Evolutionary conservation across 305 asterid species (phyloP).

Genomic region (Fraxinus xanthoxyloides): DNA sequence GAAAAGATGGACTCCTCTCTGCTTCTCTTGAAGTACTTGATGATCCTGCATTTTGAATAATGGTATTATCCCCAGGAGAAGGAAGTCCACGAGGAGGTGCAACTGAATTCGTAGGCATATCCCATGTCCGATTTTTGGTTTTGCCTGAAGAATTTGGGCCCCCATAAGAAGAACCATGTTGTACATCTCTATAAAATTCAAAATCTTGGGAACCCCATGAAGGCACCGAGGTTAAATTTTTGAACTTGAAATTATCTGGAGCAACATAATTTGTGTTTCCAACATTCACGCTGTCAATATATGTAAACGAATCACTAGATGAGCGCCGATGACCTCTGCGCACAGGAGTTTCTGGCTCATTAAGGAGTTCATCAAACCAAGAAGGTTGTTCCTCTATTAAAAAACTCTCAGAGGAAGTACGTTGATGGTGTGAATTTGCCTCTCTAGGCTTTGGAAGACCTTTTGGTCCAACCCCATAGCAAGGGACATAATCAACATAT

Average conservation of each 20-base stretch:
- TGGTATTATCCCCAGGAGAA: constrained; percentile 33
- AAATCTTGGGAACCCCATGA: constrained; percentile 57
- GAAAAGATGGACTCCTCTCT: constrained; percentile 32
- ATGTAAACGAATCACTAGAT: constrained; percentile 70
- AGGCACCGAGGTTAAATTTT: constrained; percentile 33
- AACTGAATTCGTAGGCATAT: constrained; percentile 31
- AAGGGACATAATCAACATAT: constrained; percentile 45
- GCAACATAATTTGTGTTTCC: constrained; percentile 36
- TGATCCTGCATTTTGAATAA: constrained; percentile 29
- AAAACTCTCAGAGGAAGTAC: constrained; percentile 62
- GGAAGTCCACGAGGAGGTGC: constrained; percentile 38
- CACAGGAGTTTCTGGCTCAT: constrained; percentile 76
- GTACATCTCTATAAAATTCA: constrained; percentile 38
- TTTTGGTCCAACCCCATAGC: constrained; percentile 35
- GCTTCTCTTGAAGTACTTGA: constrained; percentile 34
- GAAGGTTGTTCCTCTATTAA: constrained; percentile 67
- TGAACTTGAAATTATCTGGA: constrained; percentile 45
- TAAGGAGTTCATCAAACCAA: constrained; percentile 70
- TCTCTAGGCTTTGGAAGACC: constrained; percentile 37
- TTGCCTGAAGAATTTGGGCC: constrained; percentile 30
- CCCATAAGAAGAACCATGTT: constrained; percentile 30
- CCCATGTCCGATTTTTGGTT: constrained; percentile 36
- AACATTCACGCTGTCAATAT: constrained; percentile 39
- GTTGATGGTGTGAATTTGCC: constrained; percentile 52
- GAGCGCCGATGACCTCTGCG: constrained; percentile 68